These are phyloP conservation scores for Strobilomyces dryophilus DNA, from an alignment of 768 basidiomycete species.

Conservation along the genomic window DNA sequence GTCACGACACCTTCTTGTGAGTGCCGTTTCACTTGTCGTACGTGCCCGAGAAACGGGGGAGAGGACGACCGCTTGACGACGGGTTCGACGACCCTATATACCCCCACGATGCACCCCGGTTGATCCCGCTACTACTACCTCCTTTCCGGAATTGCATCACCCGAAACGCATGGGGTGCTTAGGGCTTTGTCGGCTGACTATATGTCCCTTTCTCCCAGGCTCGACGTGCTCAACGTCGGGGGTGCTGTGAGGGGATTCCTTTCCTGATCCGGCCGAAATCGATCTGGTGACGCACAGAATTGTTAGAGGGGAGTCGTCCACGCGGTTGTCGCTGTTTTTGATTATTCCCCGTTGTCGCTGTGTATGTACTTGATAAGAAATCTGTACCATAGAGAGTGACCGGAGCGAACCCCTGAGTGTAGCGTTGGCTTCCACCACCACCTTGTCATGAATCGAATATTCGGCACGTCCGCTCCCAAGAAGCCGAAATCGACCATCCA, in stretches of 20 bases:
- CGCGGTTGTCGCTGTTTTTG: not conserved
- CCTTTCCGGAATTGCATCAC: not conserved
- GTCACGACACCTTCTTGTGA: slow-evolving; percentile 95
- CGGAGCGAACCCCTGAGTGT: not conserved
- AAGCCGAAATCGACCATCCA: slow-evolving; percentile 84
- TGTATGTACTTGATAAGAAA: not conserved
- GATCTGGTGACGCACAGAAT: not conserved
- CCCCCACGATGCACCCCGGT: slow-evolving; percentile 1
- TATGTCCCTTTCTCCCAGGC: slow-evolving; percentile 34
- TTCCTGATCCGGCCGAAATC: slow-evolving; percentile 35
- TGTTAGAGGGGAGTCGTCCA: not conserved
- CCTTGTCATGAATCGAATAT: slow-evolving; percentile 74
- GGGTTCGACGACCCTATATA: slow-evolving; percentile 10
- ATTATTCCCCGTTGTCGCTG: not conserved
- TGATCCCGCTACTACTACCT: not conserved
- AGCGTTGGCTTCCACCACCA: not conserved
- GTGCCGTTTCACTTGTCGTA: slow-evolving; percentile 27
- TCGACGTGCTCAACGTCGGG: slow-evolving; percentile 87
- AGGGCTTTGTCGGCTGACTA: slow-evolving; percentile 5
- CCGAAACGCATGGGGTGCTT: not conserved
- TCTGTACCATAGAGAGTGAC: not conserved
- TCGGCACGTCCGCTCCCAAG: slow-evolving; percentile 67
- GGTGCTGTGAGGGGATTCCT: slow-evolving; percentile 90
- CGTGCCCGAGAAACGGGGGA: not conserved
- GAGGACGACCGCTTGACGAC: not conserved